phyloP scores from a whole-genome alignment of 352 stramenopile species.

The Phytopythium chamaehyphon region DNA sequence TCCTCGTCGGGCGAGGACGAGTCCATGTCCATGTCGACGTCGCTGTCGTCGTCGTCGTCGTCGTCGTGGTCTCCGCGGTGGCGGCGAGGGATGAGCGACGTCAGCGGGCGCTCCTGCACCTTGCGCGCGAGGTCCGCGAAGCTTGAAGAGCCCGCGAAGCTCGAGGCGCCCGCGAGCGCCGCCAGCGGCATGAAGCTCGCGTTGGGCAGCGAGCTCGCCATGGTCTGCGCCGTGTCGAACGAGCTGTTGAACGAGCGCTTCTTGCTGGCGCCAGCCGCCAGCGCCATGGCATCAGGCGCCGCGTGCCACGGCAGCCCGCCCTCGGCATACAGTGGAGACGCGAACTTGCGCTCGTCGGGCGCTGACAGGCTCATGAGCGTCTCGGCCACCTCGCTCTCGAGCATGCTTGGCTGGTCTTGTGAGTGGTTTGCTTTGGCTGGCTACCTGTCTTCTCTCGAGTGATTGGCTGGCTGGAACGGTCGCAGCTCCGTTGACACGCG shows the following conservation, averaged over 20 bases:
- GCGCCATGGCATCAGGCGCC: too few relatives aligned
- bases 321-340: slow-evolving; percentile 46
- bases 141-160: slow-evolving; percentile 15
- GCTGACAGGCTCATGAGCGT: slow-evolving; percentile 80
- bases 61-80: slow-evolving; percentile 29
- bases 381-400: slow-evolving; percentile 70
- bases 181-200: slow-evolving; percentile 39
- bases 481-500: too few relatives aligned
- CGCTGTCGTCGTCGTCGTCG: slow-evolving; percentile 32
- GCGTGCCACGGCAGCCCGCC: slow-evolving; percentile 51
- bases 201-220: slow-evolving; percentile 49
- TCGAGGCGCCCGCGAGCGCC: slow-evolving; percentile 7
- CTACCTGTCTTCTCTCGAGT: background rate
- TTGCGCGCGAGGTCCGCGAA: slow-evolving; percentile 46
- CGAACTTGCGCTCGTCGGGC: slow-evolving; percentile 62
- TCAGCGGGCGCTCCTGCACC: slow-evolving; percentile 62
- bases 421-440: too few relatives aligned
- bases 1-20: slow-evolving; percentile 34
- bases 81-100: slow-evolving; percentile 59
- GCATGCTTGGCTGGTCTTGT: slow-evolving; percentile 21
- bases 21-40: slow-evolving; percentile 50
- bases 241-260: slow-evolving; percentile 43
- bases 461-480: slow-evolving; percentile 7
- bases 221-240: slow-evolving; percentile 18
- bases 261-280: slow-evolving; percentile 24